These are phyloP conservation scores for Pyrus hybrid DNA, from an alignment of 331 rosid genomes.

Conservation along the genomic window DNA sequence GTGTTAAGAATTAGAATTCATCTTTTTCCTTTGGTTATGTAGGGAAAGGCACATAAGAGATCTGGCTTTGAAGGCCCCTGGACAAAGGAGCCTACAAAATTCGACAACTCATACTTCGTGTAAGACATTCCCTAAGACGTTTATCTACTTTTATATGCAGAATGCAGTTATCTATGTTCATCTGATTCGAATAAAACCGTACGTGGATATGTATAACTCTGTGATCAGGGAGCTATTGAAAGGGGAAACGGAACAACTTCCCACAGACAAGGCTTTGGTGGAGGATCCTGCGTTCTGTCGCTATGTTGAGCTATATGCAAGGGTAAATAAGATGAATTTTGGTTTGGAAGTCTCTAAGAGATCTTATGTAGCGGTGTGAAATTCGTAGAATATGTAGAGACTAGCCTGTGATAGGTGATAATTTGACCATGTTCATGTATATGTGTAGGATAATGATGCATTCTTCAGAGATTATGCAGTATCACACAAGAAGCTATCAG, in stretches of 20 bases:
- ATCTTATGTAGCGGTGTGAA: too few species aligned
- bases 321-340: slow-evolving; percentile 23
- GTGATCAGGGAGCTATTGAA: slow-evolving; percentile 48
- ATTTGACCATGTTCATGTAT: not conserved
- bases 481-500: slow-evolving; percentile 83
- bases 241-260: slow-evolving; percentile 45
- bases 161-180: not conserved
- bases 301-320: slow-evolving; percentile 53
- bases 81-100: slow-evolving; percentile 65
- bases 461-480: slow-evolving; percentile 62
- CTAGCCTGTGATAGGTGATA: not conserved
- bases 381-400: too few species aligned
- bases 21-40: not conserved
- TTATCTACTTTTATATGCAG: not conserved
- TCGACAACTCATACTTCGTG: slow-evolving; percentile 80
- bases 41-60: slow-evolving; percentile 83
- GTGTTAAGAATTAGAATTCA: not conserved
- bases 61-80: slow-evolving; percentile 75
- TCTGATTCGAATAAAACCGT: too few species aligned
- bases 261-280: slow-evolving; percentile 60
- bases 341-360: too few species aligned
- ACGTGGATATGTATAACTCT: not conserved
- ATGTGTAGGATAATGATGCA: slow-evolving; percentile 57
- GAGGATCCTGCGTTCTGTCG: slow-evolving; percentile 40
- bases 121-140: slow-evolving; percentile 21